Conservation (phyloP, 164 flowering plant species). For the Liriodendron chinense region DNA sequence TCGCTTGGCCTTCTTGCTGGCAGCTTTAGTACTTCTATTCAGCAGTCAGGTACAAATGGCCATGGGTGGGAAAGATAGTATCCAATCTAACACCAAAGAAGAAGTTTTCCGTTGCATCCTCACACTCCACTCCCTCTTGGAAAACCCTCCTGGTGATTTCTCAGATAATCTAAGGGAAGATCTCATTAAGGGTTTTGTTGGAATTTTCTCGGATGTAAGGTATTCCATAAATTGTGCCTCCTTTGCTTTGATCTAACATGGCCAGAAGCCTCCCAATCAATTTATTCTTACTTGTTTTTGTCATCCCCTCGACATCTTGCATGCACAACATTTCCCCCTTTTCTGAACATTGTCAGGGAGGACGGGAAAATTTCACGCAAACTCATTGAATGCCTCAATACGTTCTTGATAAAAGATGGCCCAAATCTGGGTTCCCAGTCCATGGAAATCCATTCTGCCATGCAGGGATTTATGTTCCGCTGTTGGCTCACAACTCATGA, state of each 20-base stretch:
- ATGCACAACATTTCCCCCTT: not conserved
- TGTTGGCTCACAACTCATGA: slow-evolving; percentile 78
- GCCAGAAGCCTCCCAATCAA: not conserved
- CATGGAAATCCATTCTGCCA: slow-evolving; percentile 69
- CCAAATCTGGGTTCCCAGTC: slow-evolving; percentile 69
- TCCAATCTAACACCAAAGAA: slow-evolving; percentile 50
- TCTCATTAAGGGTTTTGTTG: slow-evolving; percentile 54
- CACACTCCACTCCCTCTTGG: slow-evolving; percentile 83
- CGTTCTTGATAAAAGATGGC: slow-evolving; percentile 77
- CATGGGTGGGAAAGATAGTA: slow-evolving; percentile 31
- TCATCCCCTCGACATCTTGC: not conserved
- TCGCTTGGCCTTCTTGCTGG: slow-evolving; percentile 6
- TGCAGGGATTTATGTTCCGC: slow-evolving; percentile 63
- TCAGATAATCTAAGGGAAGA: slow-evolving; percentile 58
- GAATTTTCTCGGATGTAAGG: slow-evolving; percentile 66
- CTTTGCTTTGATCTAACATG: not conserved
- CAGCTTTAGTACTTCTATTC: slow-evolving; percentile 65
- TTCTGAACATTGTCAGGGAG: slow-evolving; percentile 48
- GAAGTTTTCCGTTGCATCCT: slow-evolving; percentile 65
- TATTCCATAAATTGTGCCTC: slow-evolving; percentile 8
- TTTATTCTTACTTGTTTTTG: not conserved
- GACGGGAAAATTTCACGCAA: slow-evolving; percentile 84
- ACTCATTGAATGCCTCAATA: slow-evolving; percentile 84
- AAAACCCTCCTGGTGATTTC: slow-evolving; percentile 93
- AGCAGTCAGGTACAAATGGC: slow-evolving; percentile 60